Base-by-base conservation (phyloP, 2,329 filamentous ascomycete genomes). In the Pseudogymnoascus sp. region DNA sequence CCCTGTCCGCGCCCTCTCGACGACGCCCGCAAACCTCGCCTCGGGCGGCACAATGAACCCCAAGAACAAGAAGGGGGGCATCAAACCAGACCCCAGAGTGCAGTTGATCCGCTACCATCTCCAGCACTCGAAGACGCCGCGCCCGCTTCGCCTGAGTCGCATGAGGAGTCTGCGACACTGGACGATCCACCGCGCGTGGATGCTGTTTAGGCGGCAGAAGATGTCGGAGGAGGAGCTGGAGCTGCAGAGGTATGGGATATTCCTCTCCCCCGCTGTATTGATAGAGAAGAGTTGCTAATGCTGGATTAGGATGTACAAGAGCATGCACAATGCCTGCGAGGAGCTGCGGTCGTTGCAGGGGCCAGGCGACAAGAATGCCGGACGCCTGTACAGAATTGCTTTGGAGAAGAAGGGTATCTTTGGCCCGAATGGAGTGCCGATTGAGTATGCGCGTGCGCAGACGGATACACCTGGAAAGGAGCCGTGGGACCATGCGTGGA, bases 141-240 rank as follows among this genome's bases (percentile, higher is more conserved):
- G 87, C 11, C 93, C 95, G 0, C 84, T 99, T 68, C 89, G 91
- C 71, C 93, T 97, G 83, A 91, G 86, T 42, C 91, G 93, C 70
- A 89, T 89, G 76, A 88, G 95, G 63, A 84, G 87, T 76, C 86
- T 99, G 67, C 90, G 95, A 56, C 95, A 99, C 82, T 99, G 95
- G 95, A 97, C 95, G 61, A 97, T 99, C 76, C 93, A 97, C 81
- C 92, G 95, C 70, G 93, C 93, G 21, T 97, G 93, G 91, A 83
- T 90, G 71, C 82, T 97, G 31, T 89, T 88, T 77, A 86, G 88
- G 70, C 83, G 87, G 69, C 84, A 89, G 73, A 82, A 87, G 70
- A 86, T 87, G 59, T 80, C 83, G 67, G 77, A 79, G 37, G 82
- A 86, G 61, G 82, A 90, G 73, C 78, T 82, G 62, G 90, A 93